These are phyloP conservation scores for Plenodomus lindquistii DNA, from an alignment of 2,329 filamentous ascomycete genomes.

Conservation along the genomic window DNA sequence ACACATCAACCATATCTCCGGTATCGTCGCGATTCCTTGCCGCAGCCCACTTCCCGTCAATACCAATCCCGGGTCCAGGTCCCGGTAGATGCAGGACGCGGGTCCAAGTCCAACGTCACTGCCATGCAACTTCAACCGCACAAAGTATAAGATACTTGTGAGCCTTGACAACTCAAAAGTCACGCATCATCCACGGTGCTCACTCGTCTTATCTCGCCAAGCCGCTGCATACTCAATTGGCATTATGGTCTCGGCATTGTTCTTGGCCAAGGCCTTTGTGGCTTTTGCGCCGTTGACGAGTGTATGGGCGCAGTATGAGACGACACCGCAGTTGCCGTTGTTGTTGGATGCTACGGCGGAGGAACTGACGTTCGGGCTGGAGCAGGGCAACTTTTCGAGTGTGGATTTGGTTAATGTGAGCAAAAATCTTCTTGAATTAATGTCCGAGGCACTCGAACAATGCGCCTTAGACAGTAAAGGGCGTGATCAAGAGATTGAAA, in stretches of 20 bases:
- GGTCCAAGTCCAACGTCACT: constrained; percentile 12
- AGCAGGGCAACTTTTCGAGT: constrained; percentile 57
- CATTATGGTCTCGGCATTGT: constrained; percentile 26
- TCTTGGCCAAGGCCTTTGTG: constrained; percentile 19
- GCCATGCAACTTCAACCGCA: background rate
- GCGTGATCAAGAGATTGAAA: background rate
- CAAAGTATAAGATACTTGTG: background rate
- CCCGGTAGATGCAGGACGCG: constrained; percentile 13
- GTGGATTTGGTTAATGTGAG: constrained; percentile 56
- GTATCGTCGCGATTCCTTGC: constrained; percentile 1
- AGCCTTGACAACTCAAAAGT: too few species aligned
- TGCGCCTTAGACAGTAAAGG: too few species aligned
- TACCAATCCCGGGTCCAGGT: background rate
- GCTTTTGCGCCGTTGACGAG: constrained; percentile 22
- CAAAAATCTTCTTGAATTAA: constrained; percentile 1
- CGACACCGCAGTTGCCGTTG: constrained; percentile 28
- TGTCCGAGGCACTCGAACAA: too few species aligned
- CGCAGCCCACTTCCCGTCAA: constrained; percentile 9
- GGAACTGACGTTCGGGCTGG: constrained; percentile 55
- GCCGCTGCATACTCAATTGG: constrained; percentile 2
- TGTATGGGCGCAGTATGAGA: constrained; percentile 19
- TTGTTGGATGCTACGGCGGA: constrained; percentile 58
- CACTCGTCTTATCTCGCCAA: too few species aligned
- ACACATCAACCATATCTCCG: constrained; percentile 5
- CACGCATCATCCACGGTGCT: too few species aligned